Base-by-base conservation (phyloP, 805 yeast species). In the Barnettozyma pratensis region DNA sequence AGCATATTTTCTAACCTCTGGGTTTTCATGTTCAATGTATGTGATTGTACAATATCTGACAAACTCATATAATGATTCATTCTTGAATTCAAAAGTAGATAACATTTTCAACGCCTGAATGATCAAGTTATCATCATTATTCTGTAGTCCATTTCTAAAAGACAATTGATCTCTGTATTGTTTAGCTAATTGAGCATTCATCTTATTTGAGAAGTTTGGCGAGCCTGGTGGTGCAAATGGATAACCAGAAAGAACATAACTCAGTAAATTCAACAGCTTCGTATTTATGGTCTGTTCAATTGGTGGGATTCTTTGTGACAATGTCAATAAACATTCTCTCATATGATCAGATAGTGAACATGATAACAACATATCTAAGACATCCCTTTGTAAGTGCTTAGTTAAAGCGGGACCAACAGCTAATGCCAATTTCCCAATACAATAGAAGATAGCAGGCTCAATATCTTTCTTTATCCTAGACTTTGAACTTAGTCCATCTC, bases 401-500 rank as follows among this genome's bases (percentile, higher is more conserved):
- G 97, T 87, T 48, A 92, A 71, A 0, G 96, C 96, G 10, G 96
- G 95, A 0, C 97, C 97, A 12, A 92, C 88, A 0, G 98, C 92
- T 28, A 77, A 76, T 0, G 97, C 91, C 36, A 94, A 69, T 66
- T 88, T 86, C 0, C 95, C 88, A 40, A 92, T 75, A 63, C 98
- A 94, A 57, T 86, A 87, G 59, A 91, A 92, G 25, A 92, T 79
- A 1, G 96, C 90, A 0, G 87, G 85, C 55, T 88, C 96, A 40
- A 85, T 81, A 43, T 85, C 90, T 60, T 81, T 84, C 50, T 91
- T 75, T 3, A 74, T 65, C 53, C 81, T 79, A 14, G 67, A 66
- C 47, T 67, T 70, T 0, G 69, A 56, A 32, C 79, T 73, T 29
- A 92, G 71, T 0, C 94, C 91, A 49, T 90, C 97, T 58, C 90